Evolutionary conservation across 495 filamentous ascomycete species (phyloP), one percentile per base, ranked within the genome.

Genomic region (Tuber melanosporum): DNA sequence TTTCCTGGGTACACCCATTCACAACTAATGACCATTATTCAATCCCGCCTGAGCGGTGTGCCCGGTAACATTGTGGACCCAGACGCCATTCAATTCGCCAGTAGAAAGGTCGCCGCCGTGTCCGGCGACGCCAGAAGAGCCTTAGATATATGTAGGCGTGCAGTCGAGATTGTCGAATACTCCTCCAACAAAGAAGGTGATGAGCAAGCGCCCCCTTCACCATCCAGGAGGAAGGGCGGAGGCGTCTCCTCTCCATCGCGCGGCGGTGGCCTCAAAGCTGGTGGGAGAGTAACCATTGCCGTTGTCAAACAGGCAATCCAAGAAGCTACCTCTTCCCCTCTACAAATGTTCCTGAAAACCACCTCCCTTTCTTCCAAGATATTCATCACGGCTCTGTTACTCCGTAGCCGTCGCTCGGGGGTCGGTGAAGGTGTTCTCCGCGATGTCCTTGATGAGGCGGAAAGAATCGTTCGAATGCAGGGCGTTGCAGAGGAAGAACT

Each of bases 1-100:
- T 99, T 99, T 82, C 94, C 94, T 0, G 96, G 96, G 39, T 99
- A 99, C 84, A 97, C 93, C 71, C 94, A 98, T 85, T 93, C 93
- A 70, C 96, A 98, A 84, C 88, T 99, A n/a, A 97, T 98, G 92
- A 91, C 92, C 77, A 98, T 99, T 79, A 96, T 99, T 75, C 90
- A 92, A 81, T 95, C 93, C 8, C 91, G 96, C 19, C 89, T 99
- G 9, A 90, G 91, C 78, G 92, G 91, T 43, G 93, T 98, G 15
- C 93, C 92, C 0, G 94, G 94, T 32, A 89, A 94, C 82, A 93
- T 98, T 70, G 95, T 98, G 32, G 93, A 98, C 52, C 85, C 93
- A 17, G 96, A 99, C 84, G 96, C 96, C 22, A 87, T 99, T 57
- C 95, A 98, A 85, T 99, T 99, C 82, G 96, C 96, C 8, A 93